Conservation (phyloP, 2,329 filamentous ascomycete genomes). For the Salinomyces thailandicus region DNA sequence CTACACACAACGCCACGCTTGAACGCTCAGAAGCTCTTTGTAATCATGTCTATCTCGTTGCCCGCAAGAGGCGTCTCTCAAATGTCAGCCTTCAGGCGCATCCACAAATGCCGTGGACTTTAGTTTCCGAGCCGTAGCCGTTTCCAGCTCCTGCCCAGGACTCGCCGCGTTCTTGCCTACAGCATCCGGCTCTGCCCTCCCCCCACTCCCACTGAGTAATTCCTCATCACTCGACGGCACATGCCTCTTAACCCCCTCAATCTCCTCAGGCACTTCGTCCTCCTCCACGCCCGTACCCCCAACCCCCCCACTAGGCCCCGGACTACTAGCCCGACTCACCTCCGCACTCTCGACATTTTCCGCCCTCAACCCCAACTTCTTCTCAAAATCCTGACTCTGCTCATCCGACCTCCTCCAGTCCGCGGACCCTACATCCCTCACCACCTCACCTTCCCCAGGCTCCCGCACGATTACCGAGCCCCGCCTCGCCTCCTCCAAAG, state of each 20-base stretch:
- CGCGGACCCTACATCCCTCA: constrained; percentile 58
- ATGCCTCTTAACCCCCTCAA: constrained; percentile 3
- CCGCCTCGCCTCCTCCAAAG: constrained; percentile 21
- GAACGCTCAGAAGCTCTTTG: too few relatives aligned
- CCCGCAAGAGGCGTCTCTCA: too few relatives aligned
- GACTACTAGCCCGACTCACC: constrained; percentile 63
- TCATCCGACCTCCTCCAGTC: constrained; percentile 55
- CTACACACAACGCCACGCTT: too few relatives aligned
- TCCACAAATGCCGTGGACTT: too few relatives aligned
- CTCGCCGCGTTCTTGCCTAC: too few relatives aligned
- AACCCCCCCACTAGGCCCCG: not conserved
- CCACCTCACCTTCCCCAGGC: constrained; percentile 55
- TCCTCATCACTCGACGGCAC: constrained; percentile 1
- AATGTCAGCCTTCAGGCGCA: too few relatives aligned
- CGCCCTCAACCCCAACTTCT: constrained; percentile 57
- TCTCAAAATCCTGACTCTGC: constrained; percentile 33
- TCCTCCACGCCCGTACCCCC: not conserved
- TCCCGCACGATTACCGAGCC: constrained; percentile 46
- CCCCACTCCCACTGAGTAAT: constrained; percentile 1
- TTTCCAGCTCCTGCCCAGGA: too few relatives aligned
- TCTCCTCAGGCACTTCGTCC: constrained; percentile 2
- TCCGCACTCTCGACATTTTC: constrained; percentile 55
- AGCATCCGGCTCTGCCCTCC: too few relatives aligned
- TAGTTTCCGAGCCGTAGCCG: too few relatives aligned
- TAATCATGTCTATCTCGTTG: too few relatives aligned